Evolutionary conservation across 1,284 basidiomycete species (phyloP), one percentile per base, ranked within the genome.

Genomic region (Polyporus tsugae): DNA sequence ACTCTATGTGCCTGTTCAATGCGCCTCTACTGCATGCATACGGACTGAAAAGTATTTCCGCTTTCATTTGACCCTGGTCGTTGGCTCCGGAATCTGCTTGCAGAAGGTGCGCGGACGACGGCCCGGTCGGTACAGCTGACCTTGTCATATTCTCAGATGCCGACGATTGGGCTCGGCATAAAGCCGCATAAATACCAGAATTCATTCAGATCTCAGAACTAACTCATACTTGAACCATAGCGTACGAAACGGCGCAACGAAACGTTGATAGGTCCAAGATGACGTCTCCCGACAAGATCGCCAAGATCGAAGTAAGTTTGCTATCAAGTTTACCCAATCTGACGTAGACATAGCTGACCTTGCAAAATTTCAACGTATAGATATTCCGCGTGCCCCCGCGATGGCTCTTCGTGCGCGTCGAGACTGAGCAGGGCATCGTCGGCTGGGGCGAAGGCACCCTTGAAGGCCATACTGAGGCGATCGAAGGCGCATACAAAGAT

Each of bases 191-290:
- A 29, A 39, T 39, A 41, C 25, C 38, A 25, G 11, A 4, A 41
- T 39, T 7, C 22, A 11, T n/a, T n/a, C n/a, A n/a, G 11, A 11
- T 13, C 33, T 7, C 11, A 52, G 85, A 29, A 95, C 95, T 88
- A 95, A 93, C 19, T 95, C 95, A 78, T 98, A 99, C 80, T 98
- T 97, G 7, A 35, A 98, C 91, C 41, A 99, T 93, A 52, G 25
- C 39, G 39, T 7, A 7, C 22, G 11, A n/a, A 42, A 13, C 58
- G 11, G 39, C 13, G 22, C 39, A 25, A 11, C 11, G n/a, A 42
- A 11, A 17, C 19, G 41, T 15, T 11, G 9, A 29, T 52, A 60
- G 22, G 39, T 25, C 19, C 39, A 60, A 25, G 19, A 66, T 66
- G 62, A 25, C 64, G 33, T 61, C 65, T 17, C 69, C 71, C 6